Conservation (phyloP, 2,329 filamentous ascomycete species). For the Xylaria sp. region DNA sequence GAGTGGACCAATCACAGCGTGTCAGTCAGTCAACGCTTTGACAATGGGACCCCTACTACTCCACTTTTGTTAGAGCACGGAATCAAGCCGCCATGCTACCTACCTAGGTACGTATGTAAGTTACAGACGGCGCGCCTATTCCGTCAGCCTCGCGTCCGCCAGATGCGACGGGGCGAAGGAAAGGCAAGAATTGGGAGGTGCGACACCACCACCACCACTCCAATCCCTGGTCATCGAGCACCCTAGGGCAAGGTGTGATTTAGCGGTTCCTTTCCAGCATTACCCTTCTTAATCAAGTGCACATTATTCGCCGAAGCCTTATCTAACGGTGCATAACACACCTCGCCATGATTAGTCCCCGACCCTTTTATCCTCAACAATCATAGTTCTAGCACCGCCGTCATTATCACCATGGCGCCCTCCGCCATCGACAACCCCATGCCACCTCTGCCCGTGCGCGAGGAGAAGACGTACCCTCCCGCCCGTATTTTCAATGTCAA, state of each 20-base stretch:
- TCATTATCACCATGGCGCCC: slow-evolving; percentile 58
- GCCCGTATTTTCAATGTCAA: slow-evolving; percentile 69
- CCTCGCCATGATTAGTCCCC: slow-evolving; percentile 37
- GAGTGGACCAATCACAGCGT: background rate
- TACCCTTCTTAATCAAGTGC: background rate
- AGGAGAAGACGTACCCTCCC: slow-evolving; percentile 61
- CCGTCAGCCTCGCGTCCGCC: slow-evolving; percentile 33
- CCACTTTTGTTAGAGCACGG: slow-evolving; percentile 21
- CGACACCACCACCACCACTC: slow-evolving; percentile 21
- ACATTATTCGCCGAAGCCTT: slow-evolving; percentile 10
- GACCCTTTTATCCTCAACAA: slow-evolving; percentile 19
- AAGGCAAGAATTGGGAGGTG: slow-evolving; percentile 15
- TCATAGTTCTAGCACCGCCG: slow-evolving; percentile 24
- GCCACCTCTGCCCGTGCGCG: slow-evolving; percentile 51
- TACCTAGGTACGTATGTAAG: background rate
- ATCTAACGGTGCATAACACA: background rate
- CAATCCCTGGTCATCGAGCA: slow-evolving; percentile 10
- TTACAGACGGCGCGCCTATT: slow-evolving; percentile 11
- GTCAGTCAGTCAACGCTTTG: background rate
- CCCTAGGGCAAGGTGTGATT: background rate
- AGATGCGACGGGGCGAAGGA: slow-evolving; percentile 30
- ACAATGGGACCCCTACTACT: background rate
- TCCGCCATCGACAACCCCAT: slow-evolving; percentile 61
- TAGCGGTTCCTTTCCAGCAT: background rate
- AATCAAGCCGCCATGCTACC: slow-evolving; percentile 3